Conservation (phyloP, 164 flowering plant species). For the Vitis rupestris region DNA sequence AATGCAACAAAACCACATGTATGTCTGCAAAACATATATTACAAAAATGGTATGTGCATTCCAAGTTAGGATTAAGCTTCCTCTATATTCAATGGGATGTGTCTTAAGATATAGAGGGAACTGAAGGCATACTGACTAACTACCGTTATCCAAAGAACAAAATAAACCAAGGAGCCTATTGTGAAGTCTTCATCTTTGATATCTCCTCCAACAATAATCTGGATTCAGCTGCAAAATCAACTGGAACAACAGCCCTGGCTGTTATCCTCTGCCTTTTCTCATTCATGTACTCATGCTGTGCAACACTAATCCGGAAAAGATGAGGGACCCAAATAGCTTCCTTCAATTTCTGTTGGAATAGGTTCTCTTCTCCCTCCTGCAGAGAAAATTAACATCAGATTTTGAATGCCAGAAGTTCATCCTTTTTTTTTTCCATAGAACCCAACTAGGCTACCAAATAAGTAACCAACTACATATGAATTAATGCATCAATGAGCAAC, state of each 20-base stretch:
- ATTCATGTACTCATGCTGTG: constrained; percentile 66
- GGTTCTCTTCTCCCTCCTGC: constrained; percentile 38
- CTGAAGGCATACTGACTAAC: no score
- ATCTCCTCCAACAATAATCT: constrained; percentile 71
- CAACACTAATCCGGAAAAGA: constrained; percentile 70
- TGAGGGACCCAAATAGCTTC: constrained; percentile 76
- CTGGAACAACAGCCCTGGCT: constrained; percentile 48
- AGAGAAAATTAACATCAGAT: background rate
- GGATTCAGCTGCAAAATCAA: constrained; percentile 86
- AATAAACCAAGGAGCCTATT: background rate
- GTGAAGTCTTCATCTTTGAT: constrained; percentile 50
- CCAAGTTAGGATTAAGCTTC: no score
- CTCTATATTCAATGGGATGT: no score
- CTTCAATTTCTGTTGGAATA: constrained; percentile 56
- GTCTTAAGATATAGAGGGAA: no score
- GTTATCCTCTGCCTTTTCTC: constrained; percentile 84
- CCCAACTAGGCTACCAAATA: no score
- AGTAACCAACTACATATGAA: no score
- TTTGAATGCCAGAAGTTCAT: no score
- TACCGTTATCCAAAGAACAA: background rate
- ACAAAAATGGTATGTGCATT: no score
- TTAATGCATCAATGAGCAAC: no score
- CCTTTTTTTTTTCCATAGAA: no score
- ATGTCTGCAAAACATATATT: no score
- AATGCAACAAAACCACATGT: no score